Evolutionary conservation across 2,329 filamentous ascomycete genomes (phyloP).

Genomic region (Fusarium sp.): DNA sequence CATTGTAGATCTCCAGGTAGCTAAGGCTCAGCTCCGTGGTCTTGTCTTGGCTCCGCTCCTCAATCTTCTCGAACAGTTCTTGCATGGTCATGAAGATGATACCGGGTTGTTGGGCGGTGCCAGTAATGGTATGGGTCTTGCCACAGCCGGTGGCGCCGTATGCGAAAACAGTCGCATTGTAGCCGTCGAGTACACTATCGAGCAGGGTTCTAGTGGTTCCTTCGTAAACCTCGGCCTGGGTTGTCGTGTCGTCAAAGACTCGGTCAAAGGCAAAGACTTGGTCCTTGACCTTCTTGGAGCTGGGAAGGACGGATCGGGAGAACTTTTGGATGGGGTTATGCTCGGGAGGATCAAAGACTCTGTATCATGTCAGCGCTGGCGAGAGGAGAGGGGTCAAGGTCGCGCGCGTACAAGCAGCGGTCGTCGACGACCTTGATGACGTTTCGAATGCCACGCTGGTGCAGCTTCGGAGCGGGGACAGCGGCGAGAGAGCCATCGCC

Average conservation of each 20-base stretch:
- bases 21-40: constrained; percentile 90
- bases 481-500: constrained; percentile 96
- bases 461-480: constrained; percentile 84
- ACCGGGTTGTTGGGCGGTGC: constrained; percentile 90
- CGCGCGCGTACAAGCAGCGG: constrained; percentile 82
- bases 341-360: constrained; percentile 96
- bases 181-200: constrained; percentile 95
- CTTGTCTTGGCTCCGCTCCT: constrained; percentile 88
- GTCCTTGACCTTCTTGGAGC: constrained; percentile 94
- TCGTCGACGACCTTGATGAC: constrained; percentile 98
- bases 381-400: neutral
- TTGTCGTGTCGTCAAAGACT: constrained; percentile 95
- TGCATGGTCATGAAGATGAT: constrained; percentile 99
- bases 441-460: constrained; percentile 86
- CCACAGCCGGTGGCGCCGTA: constrained; percentile 98
- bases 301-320: constrained; percentile 81
- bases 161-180: constrained; percentile 98
- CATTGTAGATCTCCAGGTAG: constrained; percentile 98
- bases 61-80: constrained; percentile 95
- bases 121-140: constrained; percentile 98
- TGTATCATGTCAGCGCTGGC: constrained; percentile 54
- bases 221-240: constrained; percentile 95
- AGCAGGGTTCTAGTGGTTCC: constrained; percentile 89
- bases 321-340: constrained; percentile 93
- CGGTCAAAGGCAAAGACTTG: constrained; percentile 97